Evolutionary conservation across 441 rosid species (phyloP).

Genomic region (Gossypium gossypioides): DNA sequence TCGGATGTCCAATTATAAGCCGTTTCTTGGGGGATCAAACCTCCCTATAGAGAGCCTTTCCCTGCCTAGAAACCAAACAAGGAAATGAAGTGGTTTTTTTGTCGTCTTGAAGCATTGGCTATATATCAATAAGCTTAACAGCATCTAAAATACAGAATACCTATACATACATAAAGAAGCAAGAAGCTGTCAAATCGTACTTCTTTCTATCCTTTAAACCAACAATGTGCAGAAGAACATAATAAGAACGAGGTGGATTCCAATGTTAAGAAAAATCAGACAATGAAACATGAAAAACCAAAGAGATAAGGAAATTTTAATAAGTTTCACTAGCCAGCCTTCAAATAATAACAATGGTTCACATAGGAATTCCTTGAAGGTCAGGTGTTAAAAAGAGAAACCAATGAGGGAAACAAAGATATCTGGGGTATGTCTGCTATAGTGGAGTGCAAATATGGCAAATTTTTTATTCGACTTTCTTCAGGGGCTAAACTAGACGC

Average conservation of each 20-base stretch:
- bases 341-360: conserved; percentile 1
- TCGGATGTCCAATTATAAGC: neutral
- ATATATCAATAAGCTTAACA: neutral
- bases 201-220: neutral
- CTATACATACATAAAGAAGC: neutral
- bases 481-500: neutral
- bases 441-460: conserved; percentile 15
- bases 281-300: neutral
- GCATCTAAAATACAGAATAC: neutral
- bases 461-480: conserved; percentile 11
- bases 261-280: neutral
- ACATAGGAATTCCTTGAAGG: neutral
- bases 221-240: conserved; percentile 8
- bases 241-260: neutral
- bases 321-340: neutral
- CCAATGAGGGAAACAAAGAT: neutral
- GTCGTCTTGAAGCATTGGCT: conserved; percentile 4
- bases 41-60: neutral
- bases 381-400: conserved; percentile 2
- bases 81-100: neutral
- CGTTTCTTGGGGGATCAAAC: neutral
- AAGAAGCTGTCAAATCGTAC: neutral
- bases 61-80: conserved; percentile 4
- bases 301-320: neutral
- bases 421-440: conserved; percentile 11